Evolutionary conservation across 768 basidiomycete genomes (phyloP).

Genomic region (Boletus eberwhitei): DNA sequence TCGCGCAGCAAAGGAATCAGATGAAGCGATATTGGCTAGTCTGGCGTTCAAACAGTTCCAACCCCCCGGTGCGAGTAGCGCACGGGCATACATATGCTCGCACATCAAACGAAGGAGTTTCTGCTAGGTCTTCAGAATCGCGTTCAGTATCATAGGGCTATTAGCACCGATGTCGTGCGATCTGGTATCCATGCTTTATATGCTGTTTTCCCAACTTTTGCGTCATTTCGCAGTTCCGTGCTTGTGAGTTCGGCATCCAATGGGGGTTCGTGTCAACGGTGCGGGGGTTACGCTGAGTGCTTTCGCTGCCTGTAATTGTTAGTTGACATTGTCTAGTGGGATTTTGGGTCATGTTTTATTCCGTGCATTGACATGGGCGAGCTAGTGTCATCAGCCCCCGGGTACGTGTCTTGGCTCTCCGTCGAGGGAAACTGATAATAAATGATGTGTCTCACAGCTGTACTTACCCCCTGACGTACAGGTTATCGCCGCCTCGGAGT

Average conservation of each 20-base stretch:
- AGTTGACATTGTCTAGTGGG: too few species aligned
- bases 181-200: constrained; percentile 12
- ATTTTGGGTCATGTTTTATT: constrained; percentile 35
- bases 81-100: background rate
- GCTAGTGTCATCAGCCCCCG: constrained; percentile 37
- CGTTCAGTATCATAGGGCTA: constrained; percentile 65
- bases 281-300: constrained; percentile 33
- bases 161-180: constrained; percentile 58
- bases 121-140: constrained; percentile 61
- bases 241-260: constrained; percentile 43
- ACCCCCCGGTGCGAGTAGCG: constrained; percentile 24
- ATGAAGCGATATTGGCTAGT: constrained; percentile 26
- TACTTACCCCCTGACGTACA: too few species aligned
- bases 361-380: constrained; percentile 36
- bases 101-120: background rate
- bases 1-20: constrained; percentile 8
- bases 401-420: constrained; percentile 13
- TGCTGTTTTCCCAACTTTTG: background rate
- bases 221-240: constrained; percentile 34
- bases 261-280: constrained; percentile 45
- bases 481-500: constrained; percentile 49
- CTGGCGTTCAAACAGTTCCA: constrained; percentile 36
- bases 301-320: background rate
- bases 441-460: background rate
- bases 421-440: too few species aligned